These are phyloP conservation scores for Pseudonitzschia pungens DNA, from an alignment of 108 stramenopile genomes.

Conservation along the genomic window DNA sequence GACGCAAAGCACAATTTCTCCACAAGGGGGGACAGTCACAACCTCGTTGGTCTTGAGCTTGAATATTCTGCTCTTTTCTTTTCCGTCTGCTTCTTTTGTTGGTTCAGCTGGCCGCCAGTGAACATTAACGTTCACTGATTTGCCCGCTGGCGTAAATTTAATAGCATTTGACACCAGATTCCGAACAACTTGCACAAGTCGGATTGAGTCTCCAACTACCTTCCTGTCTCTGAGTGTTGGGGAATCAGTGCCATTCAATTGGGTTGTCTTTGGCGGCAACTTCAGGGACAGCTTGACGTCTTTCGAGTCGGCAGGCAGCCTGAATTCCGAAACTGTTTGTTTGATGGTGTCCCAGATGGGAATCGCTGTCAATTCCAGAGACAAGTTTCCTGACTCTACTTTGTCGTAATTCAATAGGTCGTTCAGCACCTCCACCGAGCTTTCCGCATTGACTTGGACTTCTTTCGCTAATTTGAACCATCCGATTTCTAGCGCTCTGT, in stretches of 20 bases:
- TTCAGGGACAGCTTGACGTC: conserved; percentile 7
- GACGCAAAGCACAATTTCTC: conserved; percentile 14
- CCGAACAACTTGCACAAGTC: conserved; percentile 46
- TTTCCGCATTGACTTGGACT: conserved; percentile 26
- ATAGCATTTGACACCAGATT: conserved; percentile 65
- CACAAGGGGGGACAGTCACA: background rate
- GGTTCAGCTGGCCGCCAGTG: background rate
- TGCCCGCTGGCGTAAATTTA: conserved; percentile 48
- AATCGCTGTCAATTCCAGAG: conserved; percentile 24
- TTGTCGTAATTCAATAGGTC: conserved; percentile 53
- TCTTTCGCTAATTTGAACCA: conserved; percentile 24
- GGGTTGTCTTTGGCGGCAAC: background rate
- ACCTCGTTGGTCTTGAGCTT: background rate
- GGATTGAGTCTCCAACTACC: conserved; percentile 45
- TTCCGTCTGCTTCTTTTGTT: background rate
- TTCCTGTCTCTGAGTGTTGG: background rate
- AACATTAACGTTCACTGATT: conserved; percentile 10
- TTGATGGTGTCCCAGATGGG: conserved; percentile 23
- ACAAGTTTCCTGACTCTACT: conserved; percentile 34
- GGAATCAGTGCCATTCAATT: background rate
- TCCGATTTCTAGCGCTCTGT: background rate
- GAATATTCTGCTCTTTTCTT: background rate
- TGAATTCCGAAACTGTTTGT: conserved; percentile 30
- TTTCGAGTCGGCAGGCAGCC: conserved; percentile 15
- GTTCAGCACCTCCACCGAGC: conserved; percentile 34